Conservation (phyloP, 129 eudicot species). For the Heracleum sosnowskyi region DNA sequence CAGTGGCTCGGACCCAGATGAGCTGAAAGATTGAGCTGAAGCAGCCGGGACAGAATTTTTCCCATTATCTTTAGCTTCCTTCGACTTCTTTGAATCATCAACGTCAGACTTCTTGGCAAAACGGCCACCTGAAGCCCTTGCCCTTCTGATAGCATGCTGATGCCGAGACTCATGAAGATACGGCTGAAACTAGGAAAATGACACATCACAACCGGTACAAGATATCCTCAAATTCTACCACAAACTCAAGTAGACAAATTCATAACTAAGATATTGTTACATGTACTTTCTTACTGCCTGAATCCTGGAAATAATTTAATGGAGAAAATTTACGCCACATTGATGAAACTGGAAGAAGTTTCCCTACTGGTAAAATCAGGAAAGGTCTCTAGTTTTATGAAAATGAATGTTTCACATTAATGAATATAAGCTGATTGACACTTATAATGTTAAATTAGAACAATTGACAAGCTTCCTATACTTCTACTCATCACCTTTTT, state of each 20-base stretch:
- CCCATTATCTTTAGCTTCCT: constrained; percentile 19
- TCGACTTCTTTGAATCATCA: constrained; percentile 22
- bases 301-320: not conserved
- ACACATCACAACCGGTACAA: not conserved
- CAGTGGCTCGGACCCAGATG: constrained; percentile 44
- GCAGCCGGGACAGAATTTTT: constrained; percentile 14
- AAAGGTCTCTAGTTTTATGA: not conserved
- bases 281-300: not conserved
- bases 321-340: not conserved
- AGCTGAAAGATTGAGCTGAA: constrained; percentile 24
- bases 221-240: not conserved
- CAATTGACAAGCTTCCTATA: not conserved
- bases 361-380: not conserved
- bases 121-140: constrained; percentile 78
- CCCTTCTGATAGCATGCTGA: constrained; percentile 82
- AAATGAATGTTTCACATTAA: not conserved
- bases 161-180: constrained; percentile 94
- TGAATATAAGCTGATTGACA: not conserved
- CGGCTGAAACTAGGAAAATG: constrained; percentile 38
- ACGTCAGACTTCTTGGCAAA: constrained; percentile 67
- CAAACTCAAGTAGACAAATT: not conserved
- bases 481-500: not conserved
- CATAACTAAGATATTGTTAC: not conserved
- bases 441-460: not conserved
- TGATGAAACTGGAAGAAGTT: not conserved